Conservation (phyloP, 352 stramenopile species). For the Bremia lactucae region DNA sequence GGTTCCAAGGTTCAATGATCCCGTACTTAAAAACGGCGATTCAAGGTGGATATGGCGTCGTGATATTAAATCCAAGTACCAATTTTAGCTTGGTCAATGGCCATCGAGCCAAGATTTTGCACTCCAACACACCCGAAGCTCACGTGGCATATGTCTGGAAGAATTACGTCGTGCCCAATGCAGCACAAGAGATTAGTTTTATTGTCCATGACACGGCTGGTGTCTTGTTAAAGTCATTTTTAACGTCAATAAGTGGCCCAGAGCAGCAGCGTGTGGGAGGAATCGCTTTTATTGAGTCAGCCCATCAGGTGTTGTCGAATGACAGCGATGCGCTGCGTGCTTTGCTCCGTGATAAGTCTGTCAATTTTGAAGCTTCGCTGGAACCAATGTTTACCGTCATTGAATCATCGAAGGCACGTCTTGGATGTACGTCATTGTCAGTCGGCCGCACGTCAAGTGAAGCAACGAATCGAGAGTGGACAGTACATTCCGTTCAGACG, state of each 20-base stretch:
- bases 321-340: conserved; percentile 39
- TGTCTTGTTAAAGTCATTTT: conserved; percentile 57
- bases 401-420: conserved; percentile 50
- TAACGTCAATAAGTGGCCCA: conserved; percentile 42
- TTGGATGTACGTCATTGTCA: conserved; percentile 69
- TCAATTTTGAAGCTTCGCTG: conserved; percentile 78
- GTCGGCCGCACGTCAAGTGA: conserved; percentile 62
- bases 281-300: conserved; percentile 80
- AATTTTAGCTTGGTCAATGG: conserved; percentile 74
- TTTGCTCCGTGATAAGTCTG: conserved; percentile 54
- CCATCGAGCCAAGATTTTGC: conserved; percentile 71
- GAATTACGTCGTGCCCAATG: conserved; percentile 76
- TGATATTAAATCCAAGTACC: conserved; percentile 77
- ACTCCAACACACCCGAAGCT: conserved; percentile 63
- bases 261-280: conserved; percentile 58
- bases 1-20: conserved; percentile 81
- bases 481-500: conserved; percentile 77
- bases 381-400: conserved; percentile 82
- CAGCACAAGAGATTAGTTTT: conserved; percentile 78
- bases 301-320: conserved; percentile 53
- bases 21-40: conserved; percentile 81
- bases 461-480: conserved; percentile 68
- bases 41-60: conserved; percentile 71
- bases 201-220: conserved; percentile 66
- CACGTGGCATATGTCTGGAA: conserved; percentile 82